Percentiles rank a stretch among this genome's conserved stretches.
Evolutionary conservation across 1,284 basidiomycete species (phyloP).

Genomic region (Sanghuangporus sanghuang): DNA sequence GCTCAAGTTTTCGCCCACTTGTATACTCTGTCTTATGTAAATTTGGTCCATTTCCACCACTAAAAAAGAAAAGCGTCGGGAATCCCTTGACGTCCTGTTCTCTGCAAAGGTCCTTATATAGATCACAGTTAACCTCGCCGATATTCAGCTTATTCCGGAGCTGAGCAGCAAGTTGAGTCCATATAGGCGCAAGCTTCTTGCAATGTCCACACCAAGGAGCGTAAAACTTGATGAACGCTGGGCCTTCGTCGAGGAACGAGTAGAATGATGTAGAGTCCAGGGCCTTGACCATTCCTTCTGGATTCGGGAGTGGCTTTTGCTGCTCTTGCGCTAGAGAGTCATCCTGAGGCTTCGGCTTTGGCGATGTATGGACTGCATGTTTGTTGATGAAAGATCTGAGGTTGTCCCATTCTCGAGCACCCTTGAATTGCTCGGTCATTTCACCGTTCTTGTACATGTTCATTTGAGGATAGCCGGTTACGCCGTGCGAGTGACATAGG

Average conservation of each 20-base stretch:
- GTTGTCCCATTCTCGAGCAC: conserved; percentile 44
- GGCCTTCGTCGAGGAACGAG: conserved; percentile 47
- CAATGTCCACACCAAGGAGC: conserved; percentile 94
- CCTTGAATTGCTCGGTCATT: conserved; percentile 52
- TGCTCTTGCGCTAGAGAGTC: conserved; percentile 12
- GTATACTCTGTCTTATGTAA: conserved; percentile 62
- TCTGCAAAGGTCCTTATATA: conserved; percentile 59
- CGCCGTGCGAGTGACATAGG: conserved; percentile 64
- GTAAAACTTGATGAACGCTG: conserved; percentile 85
- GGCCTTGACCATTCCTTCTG: conserved; percentile 54
- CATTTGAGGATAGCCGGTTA: conserved; percentile 78
- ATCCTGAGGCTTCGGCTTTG: conserved; percentile 7
- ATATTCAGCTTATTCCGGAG: conserved; percentile 70
- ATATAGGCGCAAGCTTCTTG: conserved; percentile 82
- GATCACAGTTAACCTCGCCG: conserved; percentile 85
- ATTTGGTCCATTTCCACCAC: conserved; percentile 34
- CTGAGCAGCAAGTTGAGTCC: conserved; percentile 64
- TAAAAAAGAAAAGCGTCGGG: conserved; percentile 74
- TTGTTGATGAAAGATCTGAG: conserved; percentile 41
- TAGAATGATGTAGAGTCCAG: conserved; percentile 52
- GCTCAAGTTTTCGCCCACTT: conserved; percentile 61
- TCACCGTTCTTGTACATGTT: conserved; percentile 71
- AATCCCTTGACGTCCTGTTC: conserved; percentile 67
- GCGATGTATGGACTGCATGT: conserved; percentile 23
- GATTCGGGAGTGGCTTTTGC: conserved; percentile 38